Conservation (phyloP, 2,329 filamentous ascomycete species). For the Allantophomopsis lycopodina region DNA sequence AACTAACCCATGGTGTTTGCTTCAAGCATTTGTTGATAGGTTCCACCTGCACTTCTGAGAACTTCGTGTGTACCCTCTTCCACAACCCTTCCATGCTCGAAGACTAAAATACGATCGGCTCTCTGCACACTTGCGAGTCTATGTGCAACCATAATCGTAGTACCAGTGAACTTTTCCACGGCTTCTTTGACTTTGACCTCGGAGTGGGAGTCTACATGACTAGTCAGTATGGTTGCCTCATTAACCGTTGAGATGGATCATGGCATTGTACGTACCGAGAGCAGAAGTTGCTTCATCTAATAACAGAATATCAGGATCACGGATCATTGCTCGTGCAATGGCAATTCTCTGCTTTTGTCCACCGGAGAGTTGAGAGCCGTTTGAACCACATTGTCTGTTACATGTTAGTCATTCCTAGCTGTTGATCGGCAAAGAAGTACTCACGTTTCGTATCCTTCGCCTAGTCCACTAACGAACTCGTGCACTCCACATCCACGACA, state of each 20-base stretch:
- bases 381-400: conserved; percentile 43
- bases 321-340: conserved; percentile 64
- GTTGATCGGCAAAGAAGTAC: conserved; percentile 27
- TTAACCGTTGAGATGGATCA: too few relatives aligned
- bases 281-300: conserved; percentile 74
- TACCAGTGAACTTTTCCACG: conserved; percentile 46
- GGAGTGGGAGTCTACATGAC: conserved; percentile 29
- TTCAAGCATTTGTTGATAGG: conserved; percentile 16
- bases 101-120: conserved; percentile 15
- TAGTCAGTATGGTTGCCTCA: too few relatives aligned
- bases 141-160: conserved; percentile 25
- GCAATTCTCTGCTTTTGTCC: conserved; percentile 69
- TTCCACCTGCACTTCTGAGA: conserved; percentile 11
- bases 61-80: conserved; percentile 13
- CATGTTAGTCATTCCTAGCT: neutral
- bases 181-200: conserved; percentile 46
- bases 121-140: conserved; percentile 13
- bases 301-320: conserved; percentile 58
- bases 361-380: conserved; percentile 61
- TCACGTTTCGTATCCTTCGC: conserved; percentile 56
- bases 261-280: conserved; percentile 43
- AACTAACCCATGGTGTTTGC: neutral
- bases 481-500: conserved; percentile 58
- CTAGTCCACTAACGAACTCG: conserved; percentile 47
- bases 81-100: conserved; percentile 13